Percentiles rank a stretch among this genome's conserved stretches.
Conservation (phyloP, 495 filamentous ascomycete genomes). For the Trichoderma erinaceum region DNA sequence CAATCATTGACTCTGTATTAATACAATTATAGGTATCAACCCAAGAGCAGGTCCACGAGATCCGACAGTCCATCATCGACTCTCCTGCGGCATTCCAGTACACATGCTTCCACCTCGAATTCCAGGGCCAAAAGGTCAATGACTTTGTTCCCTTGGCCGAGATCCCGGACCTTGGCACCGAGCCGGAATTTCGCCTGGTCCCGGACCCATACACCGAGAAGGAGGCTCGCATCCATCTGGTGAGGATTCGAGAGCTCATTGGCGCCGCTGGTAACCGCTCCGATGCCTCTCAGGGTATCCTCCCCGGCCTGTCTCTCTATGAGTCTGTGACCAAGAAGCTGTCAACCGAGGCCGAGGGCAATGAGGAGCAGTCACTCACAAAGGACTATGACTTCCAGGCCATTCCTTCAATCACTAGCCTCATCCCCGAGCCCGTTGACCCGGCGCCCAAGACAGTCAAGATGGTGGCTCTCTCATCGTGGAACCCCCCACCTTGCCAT, state of each 20-base stretch:
- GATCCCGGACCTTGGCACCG: slow-evolving; percentile 66
- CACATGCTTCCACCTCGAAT: slow-evolving; percentile 96
- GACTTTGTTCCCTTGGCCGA: slow-evolving; percentile 94
- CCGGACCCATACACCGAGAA: slow-evolving; percentile 99
- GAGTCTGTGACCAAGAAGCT: slow-evolving; percentile 57
- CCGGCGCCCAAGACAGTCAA: slow-evolving; percentile 82
- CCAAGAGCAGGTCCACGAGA: slow-evolving; percentile 94
- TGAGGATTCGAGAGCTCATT: slow-evolving; percentile 84
- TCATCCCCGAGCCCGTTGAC: slow-evolving; percentile 59
- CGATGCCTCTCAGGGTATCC: slow-evolving; percentile 80
- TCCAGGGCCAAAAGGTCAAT: slow-evolving; percentile 78
- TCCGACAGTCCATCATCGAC: slow-evolving; percentile 94
- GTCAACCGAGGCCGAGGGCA: slow-evolving; percentile 41
- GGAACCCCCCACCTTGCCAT: slow-evolving; percentile 93
- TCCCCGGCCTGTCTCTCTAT: slow-evolving; percentile 81
- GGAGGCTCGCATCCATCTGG: slow-evolving; percentile 90
- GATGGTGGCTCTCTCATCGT: slow-evolving; percentile 77
- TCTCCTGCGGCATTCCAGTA: slow-evolving; percentile 90
- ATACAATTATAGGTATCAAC: slow-evolving; percentile 61
- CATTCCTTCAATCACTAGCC: slow-evolving; percentile 56
- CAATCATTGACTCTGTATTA: not conserved
- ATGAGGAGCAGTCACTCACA: slow-evolving; percentile 43
- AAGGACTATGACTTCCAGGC: slow-evolving; percentile 70
- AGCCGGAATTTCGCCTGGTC: slow-evolving; percentile 71
- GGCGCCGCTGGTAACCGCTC: slow-evolving; percentile 84